phyloP scores from a whole-genome alignment of 805 yeast genomes.

The Candida nitratophila region DNA sequence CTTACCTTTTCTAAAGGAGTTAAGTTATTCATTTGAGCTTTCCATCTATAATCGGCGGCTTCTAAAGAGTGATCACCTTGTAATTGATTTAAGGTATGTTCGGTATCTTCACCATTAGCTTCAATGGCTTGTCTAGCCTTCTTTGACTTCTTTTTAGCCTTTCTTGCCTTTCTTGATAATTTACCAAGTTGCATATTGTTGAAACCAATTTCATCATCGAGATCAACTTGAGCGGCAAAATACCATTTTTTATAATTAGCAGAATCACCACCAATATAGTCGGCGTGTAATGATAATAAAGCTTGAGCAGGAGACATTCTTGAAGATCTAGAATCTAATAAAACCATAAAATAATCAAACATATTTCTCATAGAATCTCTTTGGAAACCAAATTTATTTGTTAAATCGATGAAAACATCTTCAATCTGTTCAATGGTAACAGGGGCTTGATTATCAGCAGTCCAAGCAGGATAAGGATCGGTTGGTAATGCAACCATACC shows the following conservation, averaged over 20 bases:
- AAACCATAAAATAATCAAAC: slow-evolving; percentile 82
- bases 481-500: slow-evolving; percentile 64
- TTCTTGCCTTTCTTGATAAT: slow-evolving; percentile 70
- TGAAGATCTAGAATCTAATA: slow-evolving; percentile 76
- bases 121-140: slow-evolving; percentile 66
- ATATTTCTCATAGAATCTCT: slow-evolving; percentile 90
- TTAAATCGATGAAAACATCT: slow-evolving; percentile 75
- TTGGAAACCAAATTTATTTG: slow-evolving; percentile 84
- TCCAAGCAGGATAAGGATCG: slow-evolving; percentile 99
- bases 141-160: slow-evolving; percentile 74
- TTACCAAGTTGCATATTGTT: slow-evolving; percentile 76
- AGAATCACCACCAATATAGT: slow-evolving; percentile 81
- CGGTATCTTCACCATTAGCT: slow-evolving; percentile 56
- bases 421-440: slow-evolving; percentile 79
- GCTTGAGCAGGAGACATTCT: slow-evolving; percentile 91
- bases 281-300: slow-evolving; percentile 73
- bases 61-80: slow-evolving; percentile 83
- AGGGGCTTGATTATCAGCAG: slow-evolving; percentile 90
- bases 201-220: slow-evolving; percentile 80
- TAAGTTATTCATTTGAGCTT: slow-evolving; percentile 65
- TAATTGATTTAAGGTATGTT: slow-evolving; percentile 50
- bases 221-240: slow-evolving; percentile 81
- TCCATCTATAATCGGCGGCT: slow-evolving; percentile 82
- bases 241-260: slow-evolving; percentile 86
- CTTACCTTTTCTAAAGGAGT: slow-evolving; percentile 75